phyloP scores from a whole-genome alignment of 164 flowering plant genomes.

The Pachysandra terminalis region DNA sequence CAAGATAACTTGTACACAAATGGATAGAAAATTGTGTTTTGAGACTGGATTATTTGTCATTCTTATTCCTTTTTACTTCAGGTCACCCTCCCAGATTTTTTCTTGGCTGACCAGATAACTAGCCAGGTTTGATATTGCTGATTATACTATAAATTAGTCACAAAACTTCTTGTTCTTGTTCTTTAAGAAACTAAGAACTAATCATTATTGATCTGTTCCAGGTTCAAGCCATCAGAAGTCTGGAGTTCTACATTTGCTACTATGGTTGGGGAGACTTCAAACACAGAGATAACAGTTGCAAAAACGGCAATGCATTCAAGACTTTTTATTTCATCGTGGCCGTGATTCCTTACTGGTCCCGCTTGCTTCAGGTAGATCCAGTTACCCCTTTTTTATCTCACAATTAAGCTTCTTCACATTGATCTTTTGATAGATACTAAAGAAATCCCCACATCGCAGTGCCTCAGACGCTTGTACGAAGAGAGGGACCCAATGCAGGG shows the following conservation, averaged over 20 bases:
- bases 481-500: slow-evolving; percentile 44
- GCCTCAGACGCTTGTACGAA: slow-evolving; percentile 38
- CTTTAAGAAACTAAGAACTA: no score
- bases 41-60: no score
- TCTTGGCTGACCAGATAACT: slow-evolving; percentile 66
- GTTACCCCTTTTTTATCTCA: not conserved
- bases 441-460: slow-evolving; percentile 22
- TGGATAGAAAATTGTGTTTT: no score
- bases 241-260: slow-evolving; percentile 45
- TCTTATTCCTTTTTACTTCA: slow-evolving; percentile 8
- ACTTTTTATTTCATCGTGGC: slow-evolving; percentile 40
- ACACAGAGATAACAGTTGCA: slow-evolving; percentile 34
- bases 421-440: not conserved
- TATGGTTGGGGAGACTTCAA: slow-evolving; percentile 52
- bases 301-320: slow-evolving; percentile 16
- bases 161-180: no score
- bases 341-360: slow-evolving; percentile 35
- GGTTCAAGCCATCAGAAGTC: slow-evolving; percentile 49
- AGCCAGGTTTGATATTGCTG: no score
- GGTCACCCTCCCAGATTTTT: slow-evolving; percentile 64
- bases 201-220: no score
- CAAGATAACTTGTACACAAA: not conserved
- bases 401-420: no score
- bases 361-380: slow-evolving; percentile 40
- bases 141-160: no score